A percentile compares a stretch with the other conserved stretches of the same genome.
phyloP scores from a whole-genome alignment of 768 basidiomycete genomes.

The Udeniomyces megalosporus region DNA sequence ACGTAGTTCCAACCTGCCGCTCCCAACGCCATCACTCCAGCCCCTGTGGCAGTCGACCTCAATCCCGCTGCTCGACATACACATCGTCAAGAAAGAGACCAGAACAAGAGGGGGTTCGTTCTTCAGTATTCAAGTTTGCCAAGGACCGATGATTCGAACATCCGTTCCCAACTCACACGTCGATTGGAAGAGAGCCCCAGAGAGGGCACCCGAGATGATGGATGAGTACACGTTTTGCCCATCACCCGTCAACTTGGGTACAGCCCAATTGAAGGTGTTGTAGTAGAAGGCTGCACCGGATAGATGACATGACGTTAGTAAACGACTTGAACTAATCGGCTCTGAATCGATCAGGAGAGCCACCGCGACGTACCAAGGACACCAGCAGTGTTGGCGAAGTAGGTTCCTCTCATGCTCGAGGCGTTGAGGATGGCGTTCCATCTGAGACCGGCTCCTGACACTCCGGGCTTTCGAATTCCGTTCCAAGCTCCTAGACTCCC shows the following conservation, averaged over 20 bases:
- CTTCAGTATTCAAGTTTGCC: not conserved
- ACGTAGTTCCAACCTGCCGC: not conserved
- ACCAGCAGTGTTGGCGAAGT: slow-evolving; percentile 96
- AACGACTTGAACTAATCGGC: too few relatives aligned
- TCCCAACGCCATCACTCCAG: not conserved
- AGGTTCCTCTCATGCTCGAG: slow-evolving; percentile 88
- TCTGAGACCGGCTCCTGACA: slow-evolving; percentile 43
- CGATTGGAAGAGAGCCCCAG: slow-evolving; percentile 80
- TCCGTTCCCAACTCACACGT: slow-evolving; percentile 31
- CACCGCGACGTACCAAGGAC: slow-evolving; percentile 59
- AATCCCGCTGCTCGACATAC: not conserved
- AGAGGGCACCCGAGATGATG: slow-evolving; percentile 79
- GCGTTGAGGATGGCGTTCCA: slow-evolving; percentile 95
- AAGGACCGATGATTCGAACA: not conserved
- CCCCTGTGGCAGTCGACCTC: not conserved
- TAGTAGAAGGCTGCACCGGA: slow-evolving; percentile 63
- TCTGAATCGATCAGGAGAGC: too few relatives aligned
- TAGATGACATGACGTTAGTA: too few relatives aligned
- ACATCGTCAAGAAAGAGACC: not conserved
- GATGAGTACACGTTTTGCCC: slow-evolving; percentile 72
- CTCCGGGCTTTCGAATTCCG: slow-evolving; percentile 54
- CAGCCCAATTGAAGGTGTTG: slow-evolving; percentile 87
- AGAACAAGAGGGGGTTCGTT: not conserved
- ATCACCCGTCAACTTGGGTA: slow-evolving; percentile 72
- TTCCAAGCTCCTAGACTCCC: slow-evolving; percentile 92